Evolutionary conservation across 345 rosid genomes (phyloP).

Genomic region (Corymbia maculata): DNA sequence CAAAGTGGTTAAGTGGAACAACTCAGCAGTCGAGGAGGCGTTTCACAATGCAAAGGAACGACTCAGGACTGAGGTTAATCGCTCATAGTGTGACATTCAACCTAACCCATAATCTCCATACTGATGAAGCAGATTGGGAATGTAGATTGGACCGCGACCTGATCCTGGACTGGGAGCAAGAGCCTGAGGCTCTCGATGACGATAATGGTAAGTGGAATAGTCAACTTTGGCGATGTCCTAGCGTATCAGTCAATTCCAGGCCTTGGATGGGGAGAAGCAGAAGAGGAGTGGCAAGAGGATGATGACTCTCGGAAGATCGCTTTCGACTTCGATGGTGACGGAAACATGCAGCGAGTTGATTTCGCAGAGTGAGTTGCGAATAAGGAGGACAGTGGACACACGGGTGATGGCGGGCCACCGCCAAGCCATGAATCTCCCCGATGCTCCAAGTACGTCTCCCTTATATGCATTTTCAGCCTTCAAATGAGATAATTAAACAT

Average conservation of each 20-base stretch:
- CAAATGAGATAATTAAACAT: neutral
- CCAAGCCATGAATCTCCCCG: neutral
- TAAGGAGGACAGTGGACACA: neutral
- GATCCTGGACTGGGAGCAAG: slow-evolving; percentile 17
- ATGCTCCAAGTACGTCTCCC: neutral
- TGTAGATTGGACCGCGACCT: slow-evolving; percentile 18
- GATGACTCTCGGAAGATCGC: neutral
- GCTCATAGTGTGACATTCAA: slow-evolving; percentile 12
- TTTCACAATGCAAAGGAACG: slow-evolving; percentile 32
- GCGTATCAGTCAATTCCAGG: neutral
- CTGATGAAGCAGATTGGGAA: slow-evolving; percentile 35
- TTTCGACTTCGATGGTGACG: neutral
- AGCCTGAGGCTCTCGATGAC: neutral
- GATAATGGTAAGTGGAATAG: neutral
- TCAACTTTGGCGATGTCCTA: neutral
- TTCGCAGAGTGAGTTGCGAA: neutral
- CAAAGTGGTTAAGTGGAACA: slow-evolving; percentile 16
- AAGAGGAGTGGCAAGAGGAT: neutral
- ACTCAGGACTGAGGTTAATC: slow-evolving; percentile 26
- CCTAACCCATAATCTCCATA: slow-evolving; percentile 31
- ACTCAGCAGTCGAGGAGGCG: slow-evolving; percentile 24
- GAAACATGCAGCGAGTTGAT: neutral
- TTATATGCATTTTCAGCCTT: neutral
- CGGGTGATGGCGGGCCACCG: neutral
- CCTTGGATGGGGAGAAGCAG: neutral